phyloP scores from a whole-genome alignment of 1,284 basidiomycete species.

The Ceratobasidium sp. region DNA sequence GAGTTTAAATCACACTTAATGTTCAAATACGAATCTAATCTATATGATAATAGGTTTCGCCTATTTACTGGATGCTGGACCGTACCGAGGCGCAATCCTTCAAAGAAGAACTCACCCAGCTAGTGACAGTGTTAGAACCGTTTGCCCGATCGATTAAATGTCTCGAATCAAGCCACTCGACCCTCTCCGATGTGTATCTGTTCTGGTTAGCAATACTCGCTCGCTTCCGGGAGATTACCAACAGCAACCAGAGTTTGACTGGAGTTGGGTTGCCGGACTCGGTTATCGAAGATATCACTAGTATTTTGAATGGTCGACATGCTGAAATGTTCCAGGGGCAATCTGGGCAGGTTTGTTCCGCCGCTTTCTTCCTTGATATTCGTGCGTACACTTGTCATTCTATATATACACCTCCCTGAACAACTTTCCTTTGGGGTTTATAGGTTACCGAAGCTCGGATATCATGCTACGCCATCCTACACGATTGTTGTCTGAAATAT shows the following conservation, averaged over 20 bases:
- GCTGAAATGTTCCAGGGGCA: slow-evolving; percentile 37
- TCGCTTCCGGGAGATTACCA: slow-evolving; percentile 19
- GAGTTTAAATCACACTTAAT: neutral
- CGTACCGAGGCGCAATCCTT: neutral
- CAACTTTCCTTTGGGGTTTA: slow-evolving; percentile 40
- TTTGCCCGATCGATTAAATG: slow-evolving; percentile 41
- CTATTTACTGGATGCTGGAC: slow-evolving; percentile 40
- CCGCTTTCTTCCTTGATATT: slow-evolving; percentile 41
- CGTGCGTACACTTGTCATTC: neutral
- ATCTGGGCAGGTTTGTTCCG: slow-evolving; percentile 23
- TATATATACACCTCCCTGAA: neutral
- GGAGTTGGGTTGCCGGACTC: slow-evolving; percentile 12
- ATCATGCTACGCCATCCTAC: neutral
- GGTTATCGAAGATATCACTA: slow-evolving; percentile 20
- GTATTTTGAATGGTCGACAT: slow-evolving; percentile 37
- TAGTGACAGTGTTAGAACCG: slow-evolving; percentile 36
- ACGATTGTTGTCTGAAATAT: neutral
- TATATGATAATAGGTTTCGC: slow-evolving; percentile 5
- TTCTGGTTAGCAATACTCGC: slow-evolving; percentile 43
- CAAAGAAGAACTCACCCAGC: slow-evolving; percentile 12
- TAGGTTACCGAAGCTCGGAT: slow-evolving; percentile 5
- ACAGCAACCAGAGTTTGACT: neutral
- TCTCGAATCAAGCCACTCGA: slow-evolving; percentile 41
- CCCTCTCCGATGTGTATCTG: slow-evolving; percentile 41
- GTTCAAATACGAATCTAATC: too few relatives aligned